Conservation (phyloP, 1,284 basidiomycete species). For the Fomitopsis palustris region DNA sequence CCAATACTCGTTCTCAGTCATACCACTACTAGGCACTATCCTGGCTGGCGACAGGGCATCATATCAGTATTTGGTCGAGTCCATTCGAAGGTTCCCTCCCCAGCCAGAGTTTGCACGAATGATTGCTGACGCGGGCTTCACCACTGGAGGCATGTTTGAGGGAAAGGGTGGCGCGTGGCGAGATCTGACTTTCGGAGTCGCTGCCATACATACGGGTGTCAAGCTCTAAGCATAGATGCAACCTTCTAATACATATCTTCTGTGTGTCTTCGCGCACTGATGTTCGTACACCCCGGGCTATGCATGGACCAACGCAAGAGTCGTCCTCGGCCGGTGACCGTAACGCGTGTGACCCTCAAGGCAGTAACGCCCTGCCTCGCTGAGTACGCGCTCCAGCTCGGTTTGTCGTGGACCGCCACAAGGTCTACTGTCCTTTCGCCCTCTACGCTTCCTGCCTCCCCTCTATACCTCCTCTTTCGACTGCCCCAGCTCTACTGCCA, state of each 20-base stretch:
- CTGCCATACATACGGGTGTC: slow-evolving; percentile 82
- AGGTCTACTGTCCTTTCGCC: neutral
- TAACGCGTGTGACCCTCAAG: neutral
- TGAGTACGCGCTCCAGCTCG: neutral
- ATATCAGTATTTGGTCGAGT: slow-evolving; percentile 98
- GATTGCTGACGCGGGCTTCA: slow-evolving; percentile 85
- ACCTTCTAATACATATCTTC: no score
- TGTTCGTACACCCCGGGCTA: no score
- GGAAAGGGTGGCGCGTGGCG: slow-evolving; percentile 87
- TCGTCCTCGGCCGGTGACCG: neutral
- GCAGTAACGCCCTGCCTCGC: neutral
- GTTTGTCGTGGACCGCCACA: neutral
- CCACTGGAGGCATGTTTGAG: slow-evolving; percentile 66
- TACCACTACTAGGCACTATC: slow-evolving; percentile 93
- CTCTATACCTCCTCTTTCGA: neutral
- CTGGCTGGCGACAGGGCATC: slow-evolving; percentile 94
- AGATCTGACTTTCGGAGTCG: slow-evolving; percentile 84
- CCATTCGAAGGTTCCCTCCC: slow-evolving; percentile 91
- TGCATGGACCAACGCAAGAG: neutral
- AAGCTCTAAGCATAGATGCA: slow-evolving; percentile 49
- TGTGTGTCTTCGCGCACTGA: no score
- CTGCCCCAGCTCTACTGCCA: slow-evolving; percentile 15
- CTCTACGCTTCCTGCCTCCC: neutral
- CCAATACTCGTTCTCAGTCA: slow-evolving; percentile 95
- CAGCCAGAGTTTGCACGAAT: slow-evolving; percentile 90